A percentile compares a stretch with the other conserved stretches of the same genome.
phyloP scores from a whole-genome alignment of 805 yeast genomes.

The Pichia manshurica region DNA sequence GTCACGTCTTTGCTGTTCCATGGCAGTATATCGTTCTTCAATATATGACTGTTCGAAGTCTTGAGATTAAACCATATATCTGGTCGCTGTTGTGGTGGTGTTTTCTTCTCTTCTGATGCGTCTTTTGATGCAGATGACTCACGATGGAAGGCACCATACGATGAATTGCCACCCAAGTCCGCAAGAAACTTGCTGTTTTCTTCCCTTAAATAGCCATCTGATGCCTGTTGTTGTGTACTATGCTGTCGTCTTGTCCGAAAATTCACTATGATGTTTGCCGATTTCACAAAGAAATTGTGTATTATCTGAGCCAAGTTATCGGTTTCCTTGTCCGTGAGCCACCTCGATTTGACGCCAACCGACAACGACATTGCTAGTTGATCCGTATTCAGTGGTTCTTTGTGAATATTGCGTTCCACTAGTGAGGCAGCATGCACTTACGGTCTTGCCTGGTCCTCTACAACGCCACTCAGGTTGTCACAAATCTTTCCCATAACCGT shows the following conservation, averaged over 20 bases:
- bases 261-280: slow-evolving; percentile 46
- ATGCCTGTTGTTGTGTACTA: no score
- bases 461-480: no score
- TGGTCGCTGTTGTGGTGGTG: slow-evolving; percentile 14
- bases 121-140: neutral
- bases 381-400: neutral
- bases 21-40: slow-evolving; percentile 25
- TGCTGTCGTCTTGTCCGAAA: neutral
- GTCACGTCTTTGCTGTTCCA: slow-evolving; percentile 50
- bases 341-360: slow-evolving; percentile 11
- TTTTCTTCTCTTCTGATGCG: neutral
- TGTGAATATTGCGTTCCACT: no score
- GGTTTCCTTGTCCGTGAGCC: slow-evolving; percentile 29
- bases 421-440: no score
- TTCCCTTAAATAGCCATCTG: neutral
- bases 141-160: neutral
- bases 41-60: slow-evolving; percentile 19
- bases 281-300: slow-evolving; percentile 58
- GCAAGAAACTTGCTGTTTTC: slow-evolving; percentile 14
- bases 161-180: slow-evolving; percentile 1
- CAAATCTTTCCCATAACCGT: no score
- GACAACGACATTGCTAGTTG: slow-evolving; percentile 3
- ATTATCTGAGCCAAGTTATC: slow-evolving; percentile 30
- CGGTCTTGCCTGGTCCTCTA: no score
- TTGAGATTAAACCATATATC: slow-evolving; percentile 64